Percentiles rank a stretch among this genome's conserved stretches.
Conservation (phyloP, 164 flowering plant species). For the Vitis amurensis region DNA sequence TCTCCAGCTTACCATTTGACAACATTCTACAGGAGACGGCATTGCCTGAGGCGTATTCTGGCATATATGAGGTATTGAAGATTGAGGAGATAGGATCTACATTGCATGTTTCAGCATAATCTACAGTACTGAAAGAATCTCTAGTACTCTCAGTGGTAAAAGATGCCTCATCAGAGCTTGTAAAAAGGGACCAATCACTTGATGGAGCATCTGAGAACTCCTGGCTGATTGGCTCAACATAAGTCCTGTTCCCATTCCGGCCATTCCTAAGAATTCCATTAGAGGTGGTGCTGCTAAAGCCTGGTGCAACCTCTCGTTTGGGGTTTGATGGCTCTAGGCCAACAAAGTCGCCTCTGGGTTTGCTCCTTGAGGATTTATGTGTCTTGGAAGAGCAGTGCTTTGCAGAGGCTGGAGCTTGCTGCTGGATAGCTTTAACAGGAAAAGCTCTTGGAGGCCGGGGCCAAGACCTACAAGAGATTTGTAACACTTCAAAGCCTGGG, state of each 20-base stretch:
- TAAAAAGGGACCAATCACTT: conserved; percentile 84
- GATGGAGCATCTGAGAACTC: conserved; percentile 74
- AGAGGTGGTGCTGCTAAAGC: conserved; percentile 9
- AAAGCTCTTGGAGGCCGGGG: conserved; percentile 60
- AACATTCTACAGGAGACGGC: conserved; percentile 50
- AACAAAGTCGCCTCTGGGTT: conserved; percentile 10
- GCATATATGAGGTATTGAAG: conserved; percentile 38
- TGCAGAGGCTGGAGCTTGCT: conserved; percentile 26
- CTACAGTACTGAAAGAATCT: conserved; percentile 75
- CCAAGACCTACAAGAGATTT: conserved; percentile 40
- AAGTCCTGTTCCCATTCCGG: conserved; percentile 17
- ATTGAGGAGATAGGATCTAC: conserved; percentile 53
- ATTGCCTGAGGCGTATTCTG: conserved; percentile 36
- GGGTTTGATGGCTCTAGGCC: conserved; percentile 16
- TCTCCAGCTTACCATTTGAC: conserved; percentile 34
- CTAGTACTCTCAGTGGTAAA: conserved; percentile 88
- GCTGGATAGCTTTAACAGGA: conserved; percentile 22
- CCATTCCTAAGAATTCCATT: conserved; percentile 16
- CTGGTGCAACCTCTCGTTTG: conserved; percentile 12
- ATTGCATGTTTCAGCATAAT: conserved; percentile 47
- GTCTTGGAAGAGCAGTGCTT: conserved; percentile 27
- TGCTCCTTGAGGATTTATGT: conserved; percentile 33
- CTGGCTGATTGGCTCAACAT: conserved; percentile 21
- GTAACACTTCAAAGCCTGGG: no score
- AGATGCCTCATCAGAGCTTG: conserved; percentile 87